phyloP scores from a whole-genome alignment of 352 stramenopile genomes.

The Thalassiosira exigua region DNA sequence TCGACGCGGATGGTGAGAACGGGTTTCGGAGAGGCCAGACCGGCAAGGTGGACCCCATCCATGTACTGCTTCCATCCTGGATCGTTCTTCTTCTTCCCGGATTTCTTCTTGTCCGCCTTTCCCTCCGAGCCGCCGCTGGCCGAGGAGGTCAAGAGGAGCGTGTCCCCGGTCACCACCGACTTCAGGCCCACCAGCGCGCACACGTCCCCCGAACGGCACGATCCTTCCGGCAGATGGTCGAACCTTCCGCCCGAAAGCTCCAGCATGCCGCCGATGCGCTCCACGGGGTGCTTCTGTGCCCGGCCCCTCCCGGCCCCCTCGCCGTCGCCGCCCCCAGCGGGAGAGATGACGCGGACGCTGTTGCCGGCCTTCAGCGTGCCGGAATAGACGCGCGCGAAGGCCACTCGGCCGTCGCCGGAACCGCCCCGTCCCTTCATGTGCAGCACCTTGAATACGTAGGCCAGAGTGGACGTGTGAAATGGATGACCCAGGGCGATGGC shows the following conservation, averaged over 20 bases:
- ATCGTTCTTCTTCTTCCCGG: slow-evolving; percentile 26
- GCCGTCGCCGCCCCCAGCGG: slow-evolving; percentile 41
- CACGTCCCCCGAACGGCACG: slow-evolving; percentile 90
- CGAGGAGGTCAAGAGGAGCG: slow-evolving; percentile 88
- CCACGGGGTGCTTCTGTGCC: slow-evolving; percentile 61
- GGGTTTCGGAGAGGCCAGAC: slow-evolving; percentile 80
- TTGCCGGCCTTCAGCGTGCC: slow-evolving; percentile 88
- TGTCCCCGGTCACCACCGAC: slow-evolving; percentile 90
- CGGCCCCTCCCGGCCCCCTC: slow-evolving; percentile 19
- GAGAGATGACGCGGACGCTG: slow-evolving; percentile 81
- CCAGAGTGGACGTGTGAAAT: slow-evolving; percentile 72
- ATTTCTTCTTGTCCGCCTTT: slow-evolving; percentile 43
- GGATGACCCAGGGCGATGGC: slow-evolving; percentile 70
- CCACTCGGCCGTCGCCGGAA: slow-evolving; percentile 81
- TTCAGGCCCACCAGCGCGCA: slow-evolving; percentile 92
- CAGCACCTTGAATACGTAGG: slow-evolving; percentile 85
- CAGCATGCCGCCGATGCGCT: slow-evolving; percentile 86
- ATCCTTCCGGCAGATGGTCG: slow-evolving; percentile 89
- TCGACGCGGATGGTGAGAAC: slow-evolving; percentile 93
- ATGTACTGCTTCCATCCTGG: slow-evolving; percentile 63
- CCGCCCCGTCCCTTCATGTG: slow-evolving; percentile 83
- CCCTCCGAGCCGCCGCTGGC: slow-evolving; percentile 32
- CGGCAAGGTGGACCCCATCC: slow-evolving; percentile 69
- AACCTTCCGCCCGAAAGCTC: slow-evolving; percentile 88
- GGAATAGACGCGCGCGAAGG: slow-evolving; percentile 94